Conservation (phyloP, 179 eudicot species). For the Drosera spatulata region DNA sequence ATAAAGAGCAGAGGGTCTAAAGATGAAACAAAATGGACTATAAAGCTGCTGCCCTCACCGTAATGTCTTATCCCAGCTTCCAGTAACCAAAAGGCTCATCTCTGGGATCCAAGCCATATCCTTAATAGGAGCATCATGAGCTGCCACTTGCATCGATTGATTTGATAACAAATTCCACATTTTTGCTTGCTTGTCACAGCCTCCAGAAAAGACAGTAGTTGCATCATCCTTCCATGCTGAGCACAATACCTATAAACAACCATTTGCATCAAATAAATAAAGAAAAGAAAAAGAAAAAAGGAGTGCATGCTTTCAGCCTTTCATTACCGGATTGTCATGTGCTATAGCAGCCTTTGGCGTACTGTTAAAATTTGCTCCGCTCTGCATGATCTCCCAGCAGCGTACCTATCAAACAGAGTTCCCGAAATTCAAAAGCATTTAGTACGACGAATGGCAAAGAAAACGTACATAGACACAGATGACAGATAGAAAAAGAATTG, state of each 20-base stretch:
- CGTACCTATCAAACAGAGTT: conserved; percentile 35
- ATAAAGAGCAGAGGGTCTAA: not conserved
- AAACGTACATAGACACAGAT: too few species aligned
- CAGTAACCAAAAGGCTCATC: conserved; percentile 64
- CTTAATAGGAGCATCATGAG: conserved; percentile 86
- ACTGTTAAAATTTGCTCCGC: conserved; percentile 36
- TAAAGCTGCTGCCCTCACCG: conserved; percentile 22
- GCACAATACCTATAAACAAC: conserved; percentile 47
- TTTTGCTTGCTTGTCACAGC: conserved; percentile 89
- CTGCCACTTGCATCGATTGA: conserved; percentile 66
- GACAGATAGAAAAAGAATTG: too few species aligned
- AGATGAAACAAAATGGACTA: not conserved
- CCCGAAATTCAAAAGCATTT: not conserved
- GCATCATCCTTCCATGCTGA: conserved; percentile 96
- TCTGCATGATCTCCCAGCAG: conserved; percentile 68
- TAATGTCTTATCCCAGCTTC: conserved; percentile 87
- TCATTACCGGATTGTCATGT: conserved; percentile 74
- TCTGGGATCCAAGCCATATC: conserved; percentile 92
- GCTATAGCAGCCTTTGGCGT: conserved; percentile 59
- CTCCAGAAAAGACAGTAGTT: conserved; percentile 82
- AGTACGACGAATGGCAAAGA: not conserved
- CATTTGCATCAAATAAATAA: not conserved
- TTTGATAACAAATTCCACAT: conserved; percentile 83
- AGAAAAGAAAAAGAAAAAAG: not conserved
- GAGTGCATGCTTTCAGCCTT: not conserved